Percentiles rank a stretch among this genome's conserved stretches.
phyloP scores from a whole-genome alignment of 768 basidiomycete genomes.

The Calocybe gangraenosa region DNA sequence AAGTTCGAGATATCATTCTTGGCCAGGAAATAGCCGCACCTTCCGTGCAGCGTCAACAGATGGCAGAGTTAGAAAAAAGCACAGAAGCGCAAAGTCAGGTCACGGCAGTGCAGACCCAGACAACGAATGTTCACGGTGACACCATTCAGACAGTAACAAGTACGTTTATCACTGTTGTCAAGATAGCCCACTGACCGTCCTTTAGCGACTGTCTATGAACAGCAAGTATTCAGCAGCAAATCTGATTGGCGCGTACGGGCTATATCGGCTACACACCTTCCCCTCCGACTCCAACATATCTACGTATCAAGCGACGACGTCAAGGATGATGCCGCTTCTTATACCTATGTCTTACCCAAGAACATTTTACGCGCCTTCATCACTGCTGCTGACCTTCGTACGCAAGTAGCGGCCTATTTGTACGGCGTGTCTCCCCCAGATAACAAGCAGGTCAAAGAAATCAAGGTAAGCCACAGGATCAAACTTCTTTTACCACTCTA shows the following conservation, averaged over 20 bases:
- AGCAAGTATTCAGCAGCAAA: slow-evolving; percentile 98
- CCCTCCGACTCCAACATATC: slow-evolving; percentile 95
- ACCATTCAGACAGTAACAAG: slow-evolving; percentile 93
- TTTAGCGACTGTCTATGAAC: slow-evolving; percentile 92
- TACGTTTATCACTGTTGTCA: too few relatives aligned
- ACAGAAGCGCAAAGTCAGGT: slow-evolving; percentile 92
- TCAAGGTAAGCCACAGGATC: slow-evolving; percentile 56
- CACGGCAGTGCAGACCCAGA: slow-evolving; percentile 97
- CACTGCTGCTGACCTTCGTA: slow-evolving; percentile 88
- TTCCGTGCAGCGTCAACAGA: slow-evolving; percentile 95
- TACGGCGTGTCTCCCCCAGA: slow-evolving; percentile 93
- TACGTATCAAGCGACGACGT: slow-evolving; percentile 99
- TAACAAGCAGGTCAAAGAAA: slow-evolving; percentile 98
- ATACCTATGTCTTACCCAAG: slow-evolving; percentile 95
- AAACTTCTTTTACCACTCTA: background rate
- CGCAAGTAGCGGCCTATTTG: slow-evolving; percentile 91
- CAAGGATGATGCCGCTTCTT: slow-evolving; percentile 93
- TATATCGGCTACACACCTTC: slow-evolving; percentile 94
- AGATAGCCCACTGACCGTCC: background rate
- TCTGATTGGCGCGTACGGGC: slow-evolving; percentile 99
- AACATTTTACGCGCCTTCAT: slow-evolving; percentile 95
- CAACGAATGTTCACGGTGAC: slow-evolving; percentile 97
- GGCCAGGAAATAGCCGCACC: slow-evolving; percentile 98
- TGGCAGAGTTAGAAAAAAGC: slow-evolving; percentile 98
- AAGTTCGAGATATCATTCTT: slow-evolving; percentile 96